Percentiles rank a stretch among this genome's conserved stretches.
Evolutionary conservation across 1,139 yeast species (phyloP).

Genomic region (Suhomyces panamericanus): DNA sequence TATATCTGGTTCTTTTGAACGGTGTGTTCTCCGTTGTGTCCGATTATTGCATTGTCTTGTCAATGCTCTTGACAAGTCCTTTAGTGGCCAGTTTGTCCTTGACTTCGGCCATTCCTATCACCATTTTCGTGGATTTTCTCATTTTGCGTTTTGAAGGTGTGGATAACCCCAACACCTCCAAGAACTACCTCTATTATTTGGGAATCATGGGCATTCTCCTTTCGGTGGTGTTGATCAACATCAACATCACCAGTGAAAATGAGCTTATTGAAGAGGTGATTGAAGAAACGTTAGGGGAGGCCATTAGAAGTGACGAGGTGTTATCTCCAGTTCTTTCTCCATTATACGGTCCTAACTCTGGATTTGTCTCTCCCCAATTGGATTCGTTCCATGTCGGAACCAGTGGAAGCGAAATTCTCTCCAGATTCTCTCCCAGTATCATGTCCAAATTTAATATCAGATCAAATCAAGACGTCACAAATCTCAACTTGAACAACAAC

Average conservation of each 20-base stretch:
- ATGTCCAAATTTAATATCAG: constrained; percentile 9
- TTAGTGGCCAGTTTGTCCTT: constrained; percentile 52
- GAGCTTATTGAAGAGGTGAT: constrained; percentile 50
- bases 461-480: constrained; percentile 10
- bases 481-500: constrained; percentile 21
- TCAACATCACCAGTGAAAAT: constrained; percentile 44
- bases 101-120: constrained; percentile 54
- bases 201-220: constrained; percentile 49
- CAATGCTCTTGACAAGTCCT: constrained; percentile 56
- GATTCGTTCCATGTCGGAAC: constrained; percentile 6
- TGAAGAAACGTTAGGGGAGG: constrained; percentile 50
- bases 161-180: constrained; percentile 22
- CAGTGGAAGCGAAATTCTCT: constrained; percentile 11
- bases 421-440: constrained; percentile 15
- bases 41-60: constrained; percentile 50
- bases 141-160: constrained; percentile 25
- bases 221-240: constrained; percentile 49
- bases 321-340: constrained; percentile 53
- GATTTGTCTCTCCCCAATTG: constrained; percentile 2
- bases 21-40: constrained; percentile 50
- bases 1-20: constrained; percentile 38
- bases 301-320: constrained; percentile 46
- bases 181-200: constrained; percentile 36
- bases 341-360: constrained; percentile 18
- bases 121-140: constrained; percentile 48